A percentile compares a stretch with the other conserved stretches of the same genome.
phyloP scores from a whole-genome alignment of 106 monocot genomes.

The Dendrobium catenatum region DNA sequence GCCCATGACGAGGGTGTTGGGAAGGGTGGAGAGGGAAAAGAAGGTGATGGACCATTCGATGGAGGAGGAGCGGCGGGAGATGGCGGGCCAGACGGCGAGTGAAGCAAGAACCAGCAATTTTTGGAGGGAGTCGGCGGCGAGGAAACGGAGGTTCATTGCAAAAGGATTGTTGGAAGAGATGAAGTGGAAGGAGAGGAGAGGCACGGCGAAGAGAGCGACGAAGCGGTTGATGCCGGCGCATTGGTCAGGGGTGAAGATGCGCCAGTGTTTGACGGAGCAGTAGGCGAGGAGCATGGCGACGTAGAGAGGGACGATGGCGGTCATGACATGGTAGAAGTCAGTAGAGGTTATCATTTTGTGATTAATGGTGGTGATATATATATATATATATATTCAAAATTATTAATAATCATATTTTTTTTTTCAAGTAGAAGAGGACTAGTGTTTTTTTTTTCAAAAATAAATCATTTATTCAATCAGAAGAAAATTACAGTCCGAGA shows the following conservation, averaged over 20 bases:
- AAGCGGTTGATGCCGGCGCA: conserved; percentile 65
- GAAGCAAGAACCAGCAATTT: conserved; percentile 51
- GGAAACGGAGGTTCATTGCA: conserved; percentile 64
- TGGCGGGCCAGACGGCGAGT: conserved; percentile 36
- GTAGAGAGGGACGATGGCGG: conserved; percentile 66
- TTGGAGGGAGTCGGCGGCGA: conserved; percentile 71
- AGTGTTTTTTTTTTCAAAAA: too few relatives aligned
- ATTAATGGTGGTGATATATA: neutral
- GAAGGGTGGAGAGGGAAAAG: conserved; percentile 88
- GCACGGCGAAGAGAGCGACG: conserved; percentile 43
- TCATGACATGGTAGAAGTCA: conserved; percentile 73
- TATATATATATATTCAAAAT: too few relatives aligned
- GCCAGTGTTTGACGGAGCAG: conserved; percentile 55
- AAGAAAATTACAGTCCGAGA: too few relatives aligned
- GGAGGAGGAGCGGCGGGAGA: conserved; percentile 32
- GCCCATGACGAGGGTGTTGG: conserved; percentile 98
- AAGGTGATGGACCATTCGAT: conserved; percentile 89
- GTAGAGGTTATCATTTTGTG: conserved; percentile 32
- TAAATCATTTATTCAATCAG: too few relatives aligned
- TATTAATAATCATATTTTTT: too few relatives aligned
- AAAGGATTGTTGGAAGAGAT: conserved; percentile 53
- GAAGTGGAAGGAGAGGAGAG: conserved; percentile 47
- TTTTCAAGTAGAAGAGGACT: too few relatives aligned
- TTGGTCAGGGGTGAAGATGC: conserved; percentile 57
- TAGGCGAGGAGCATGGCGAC: conserved; percentile 69